Base-by-base conservation (phyloP, 495 filamentous ascomycete genomes). In the Penicillium ucsense region DNA sequence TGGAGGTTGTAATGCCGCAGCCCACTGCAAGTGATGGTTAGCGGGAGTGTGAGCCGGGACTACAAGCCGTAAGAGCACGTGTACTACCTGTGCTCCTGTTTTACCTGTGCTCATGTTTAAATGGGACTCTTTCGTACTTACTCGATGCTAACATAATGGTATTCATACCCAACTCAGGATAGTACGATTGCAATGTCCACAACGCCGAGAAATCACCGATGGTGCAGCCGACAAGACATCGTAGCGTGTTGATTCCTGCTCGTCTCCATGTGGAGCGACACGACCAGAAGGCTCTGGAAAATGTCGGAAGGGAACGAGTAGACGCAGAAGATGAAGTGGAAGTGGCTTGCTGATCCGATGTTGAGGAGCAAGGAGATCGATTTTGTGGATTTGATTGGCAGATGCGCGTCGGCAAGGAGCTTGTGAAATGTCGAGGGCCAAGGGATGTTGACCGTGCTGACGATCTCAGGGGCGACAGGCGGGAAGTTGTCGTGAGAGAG, bases 191-290 rank as follows among this genome's bases (percentile, higher is more conserved):
- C 3, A 65, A 54, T 12, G 56, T 52, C 61, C 59, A 72, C 12
- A 70, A 45, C 0, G 63, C 54, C 4, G 66, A 62, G 40, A 75
- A 73, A 53, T 73, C 70, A 37, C 72, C 72, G 8, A 61, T 10
- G 0, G 67, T 73, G 36, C 69, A 73, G 41, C 70, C 69, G 5
- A 69, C 44, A 1, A 72, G 55, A 43, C 69, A 73, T 31, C 68
- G 66, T 3, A 73, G 54, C 4, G 70, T 75, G 49, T 73, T 72
- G 50, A 75, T 59, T 6, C 59, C 52, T 2, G 72, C 66, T 41
- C 72, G 54, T 11, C 43, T 51, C 68, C 68, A 72, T 9, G 62
- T 63, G 2, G 53, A 50, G 36, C 49, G 45, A 35, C 54, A 61
- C n/a, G 60, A 47, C 67, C 67, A 70, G 50, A 73, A 70, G 3